Evolutionary conservation across 2,329 filamentous ascomycete genomes (phyloP).

Genomic region (Shiraia bambusicola): DNA sequence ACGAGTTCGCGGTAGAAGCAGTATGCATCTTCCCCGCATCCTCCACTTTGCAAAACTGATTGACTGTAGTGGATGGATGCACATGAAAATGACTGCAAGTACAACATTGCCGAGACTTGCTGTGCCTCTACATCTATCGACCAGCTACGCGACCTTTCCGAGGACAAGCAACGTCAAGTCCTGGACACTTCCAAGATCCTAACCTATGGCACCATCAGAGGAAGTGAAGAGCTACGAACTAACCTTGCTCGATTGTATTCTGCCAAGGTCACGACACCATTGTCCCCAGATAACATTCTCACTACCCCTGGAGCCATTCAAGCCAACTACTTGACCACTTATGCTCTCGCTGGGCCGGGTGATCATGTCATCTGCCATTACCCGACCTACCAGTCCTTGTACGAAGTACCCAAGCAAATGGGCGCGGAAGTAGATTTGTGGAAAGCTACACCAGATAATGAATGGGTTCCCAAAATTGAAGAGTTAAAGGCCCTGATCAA

Average conservation of each 20-base stretch:
- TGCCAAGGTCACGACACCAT: conserved; percentile 50
- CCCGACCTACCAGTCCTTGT: conserved; percentile 81
- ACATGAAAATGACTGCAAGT: conserved; percentile 55
- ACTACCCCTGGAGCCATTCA: conserved; percentile 79
- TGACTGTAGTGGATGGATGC: conserved; percentile 57
- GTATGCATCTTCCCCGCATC: conserved; percentile 46
- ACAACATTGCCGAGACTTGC: conserved; percentile 80
- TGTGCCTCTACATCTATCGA: conserved; percentile 72
- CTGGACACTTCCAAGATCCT: conserved; percentile 60
- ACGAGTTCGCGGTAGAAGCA: conserved; percentile 70
- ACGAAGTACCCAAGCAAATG: conserved; percentile 70
- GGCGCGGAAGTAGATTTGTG: conserved; percentile 78
- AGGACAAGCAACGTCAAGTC: conserved; percentile 54
- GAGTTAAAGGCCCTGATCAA: conserved; percentile 67
- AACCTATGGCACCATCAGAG: conserved; percentile 73
- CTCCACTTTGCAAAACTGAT: conserved; percentile 12
- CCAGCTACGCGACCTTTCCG: conserved; percentile 62
- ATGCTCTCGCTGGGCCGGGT: conserved; percentile 68
- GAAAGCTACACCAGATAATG: conserved; percentile 65
- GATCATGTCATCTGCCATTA: conserved; percentile 87
- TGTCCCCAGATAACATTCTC: conserved; percentile 65
- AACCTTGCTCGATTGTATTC: conserved; percentile 68
- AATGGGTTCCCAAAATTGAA: conserved; percentile 66
- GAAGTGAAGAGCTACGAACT: conserved; percentile 62
- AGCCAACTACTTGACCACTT: conserved; percentile 81